These are phyloP conservation scores for Rhodotorula graminis DNA, from an alignment of 768 basidiomycete species.

Conservation along the genomic window DNA sequence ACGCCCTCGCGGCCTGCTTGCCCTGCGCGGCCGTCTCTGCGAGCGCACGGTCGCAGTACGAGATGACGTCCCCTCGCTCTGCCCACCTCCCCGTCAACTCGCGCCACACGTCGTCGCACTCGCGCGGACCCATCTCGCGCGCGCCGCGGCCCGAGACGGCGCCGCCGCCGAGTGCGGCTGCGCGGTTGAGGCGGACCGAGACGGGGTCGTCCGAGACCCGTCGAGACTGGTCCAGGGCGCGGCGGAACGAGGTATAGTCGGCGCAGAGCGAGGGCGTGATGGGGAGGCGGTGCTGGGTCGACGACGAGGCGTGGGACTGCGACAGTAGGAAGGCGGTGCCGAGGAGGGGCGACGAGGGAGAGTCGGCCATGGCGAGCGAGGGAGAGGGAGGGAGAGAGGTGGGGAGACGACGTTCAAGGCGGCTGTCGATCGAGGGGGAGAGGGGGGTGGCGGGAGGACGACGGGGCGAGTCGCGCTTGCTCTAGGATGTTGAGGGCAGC, in stretches of 20 bases:
- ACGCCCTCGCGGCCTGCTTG: too few relatives aligned
- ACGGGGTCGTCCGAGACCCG: constrained; percentile 18
- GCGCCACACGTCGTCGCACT: constrained; percentile 24
- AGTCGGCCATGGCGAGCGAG: neutral
- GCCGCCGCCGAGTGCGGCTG: neutral
- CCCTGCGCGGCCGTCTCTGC: neutral
- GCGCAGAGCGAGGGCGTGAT: constrained; percentile 19
- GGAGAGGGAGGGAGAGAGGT: too few relatives aligned
- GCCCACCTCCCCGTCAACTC: constrained; percentile 3
- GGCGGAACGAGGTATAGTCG: neutral
- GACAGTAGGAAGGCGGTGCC: constrained; percentile 21
- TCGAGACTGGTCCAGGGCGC: constrained; percentile 11
- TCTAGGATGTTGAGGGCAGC: too few relatives aligned
- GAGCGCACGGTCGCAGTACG: constrained; percentile 23
- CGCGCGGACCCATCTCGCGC: neutral
- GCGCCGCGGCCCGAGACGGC: neutral
- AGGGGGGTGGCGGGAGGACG: too few relatives aligned
- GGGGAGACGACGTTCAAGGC: too few relatives aligned
- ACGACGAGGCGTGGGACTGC: constrained; percentile 1
- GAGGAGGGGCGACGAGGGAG: constrained; percentile 18
- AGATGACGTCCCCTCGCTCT: constrained; percentile 13
- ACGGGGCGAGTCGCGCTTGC: neutral
- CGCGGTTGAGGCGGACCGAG: constrained; percentile 24
- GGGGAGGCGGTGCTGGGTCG: constrained; percentile 1
- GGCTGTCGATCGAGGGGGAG: too few relatives aligned